Conservation (phyloP, 768 basidiomycete species). For the Suillus hirtellus region DNA sequence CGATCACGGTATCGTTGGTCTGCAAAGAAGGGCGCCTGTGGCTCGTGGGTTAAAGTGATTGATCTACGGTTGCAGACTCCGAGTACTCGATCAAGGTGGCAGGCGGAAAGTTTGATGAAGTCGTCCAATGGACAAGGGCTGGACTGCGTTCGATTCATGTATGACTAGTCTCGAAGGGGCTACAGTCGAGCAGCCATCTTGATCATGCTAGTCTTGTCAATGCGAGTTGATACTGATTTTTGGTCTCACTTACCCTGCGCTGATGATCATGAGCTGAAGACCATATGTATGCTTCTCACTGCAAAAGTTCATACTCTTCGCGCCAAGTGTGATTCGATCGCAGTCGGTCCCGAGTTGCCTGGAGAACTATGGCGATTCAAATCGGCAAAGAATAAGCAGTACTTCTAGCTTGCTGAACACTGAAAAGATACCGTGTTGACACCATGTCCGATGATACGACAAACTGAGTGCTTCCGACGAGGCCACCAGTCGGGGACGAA, state of each 20-base stretch:
- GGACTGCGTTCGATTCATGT: background rate
- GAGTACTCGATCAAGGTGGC: background rate
- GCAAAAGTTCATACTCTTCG: conserved; percentile 18
- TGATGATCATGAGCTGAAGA: background rate
- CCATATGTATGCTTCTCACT: background rate
- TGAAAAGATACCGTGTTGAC: conserved; percentile 14
- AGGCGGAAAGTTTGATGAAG: background rate
- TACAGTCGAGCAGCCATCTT: no score
- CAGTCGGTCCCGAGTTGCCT: conserved; percentile 19
- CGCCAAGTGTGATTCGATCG: conserved; percentile 19
- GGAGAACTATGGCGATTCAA: background rate
- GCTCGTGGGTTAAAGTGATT: background rate
- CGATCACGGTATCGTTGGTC: background rate
- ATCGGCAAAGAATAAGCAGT: conserved; percentile 11
- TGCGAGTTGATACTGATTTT: no score
- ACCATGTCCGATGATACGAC: background rate
- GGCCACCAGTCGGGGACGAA: background rate
- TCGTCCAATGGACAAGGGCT: background rate
- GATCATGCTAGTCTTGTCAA: no score
- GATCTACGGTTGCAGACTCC: background rate
- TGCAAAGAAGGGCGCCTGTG: background rate
- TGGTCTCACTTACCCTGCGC: background rate
- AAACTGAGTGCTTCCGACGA: conserved; percentile 3
- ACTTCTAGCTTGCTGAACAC: conserved; percentile 17
- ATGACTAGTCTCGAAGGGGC: background rate